phyloP scores from a whole-genome alignment of 2,329 filamentous ascomycete species.

The Berkeleyomyces rouxiae region DNA sequence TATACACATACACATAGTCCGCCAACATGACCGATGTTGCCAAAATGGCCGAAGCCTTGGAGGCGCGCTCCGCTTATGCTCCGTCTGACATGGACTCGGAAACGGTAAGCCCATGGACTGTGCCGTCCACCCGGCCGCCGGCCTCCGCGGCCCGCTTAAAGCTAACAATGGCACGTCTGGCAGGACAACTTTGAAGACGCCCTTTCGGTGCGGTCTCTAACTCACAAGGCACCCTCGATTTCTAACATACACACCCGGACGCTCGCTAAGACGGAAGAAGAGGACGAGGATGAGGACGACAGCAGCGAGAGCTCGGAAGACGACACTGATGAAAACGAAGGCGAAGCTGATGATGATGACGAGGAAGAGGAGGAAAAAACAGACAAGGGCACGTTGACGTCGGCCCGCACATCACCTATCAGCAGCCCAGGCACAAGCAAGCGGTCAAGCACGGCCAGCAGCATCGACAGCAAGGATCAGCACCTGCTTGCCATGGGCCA shows the following conservation, averaged over 20 bases:
- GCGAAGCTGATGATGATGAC: conserved; percentile 8
- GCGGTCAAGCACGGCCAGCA: conserved; percentile 13
- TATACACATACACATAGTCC: neutral
- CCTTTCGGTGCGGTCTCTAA: conserved; percentile 43
- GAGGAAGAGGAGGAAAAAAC: conserved; percentile 12
- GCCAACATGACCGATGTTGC: conserved; percentile 8
- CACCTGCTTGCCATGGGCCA: conserved; percentile 12
- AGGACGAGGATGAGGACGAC: conserved; percentile 17
- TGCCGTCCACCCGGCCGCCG: neutral
- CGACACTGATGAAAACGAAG: conserved; percentile 3
- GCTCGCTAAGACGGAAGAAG: conserved; percentile 15
- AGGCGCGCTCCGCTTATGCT: conserved; percentile 6
- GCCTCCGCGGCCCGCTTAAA: neutral
- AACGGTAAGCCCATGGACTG: conserved; percentile 1
- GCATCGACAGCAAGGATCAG: conserved; percentile 12
- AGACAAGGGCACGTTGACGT: conserved; percentile 12
- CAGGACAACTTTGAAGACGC: conserved; percentile 78
- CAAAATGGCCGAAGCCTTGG: conserved; percentile 5
- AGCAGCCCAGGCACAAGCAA: conserved; percentile 12
- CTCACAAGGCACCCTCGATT: conserved; percentile 24
- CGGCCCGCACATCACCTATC: conserved; percentile 8
- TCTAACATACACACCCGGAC: neutral
- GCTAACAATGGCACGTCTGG: conserved; percentile 7
- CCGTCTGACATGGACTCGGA: conserved; percentile 12
- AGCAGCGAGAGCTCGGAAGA: conserved; percentile 4